Conservation (phyloP, 192 early-diverging fungal genomes). For the Thoreauomyces humboldtii region DNA sequence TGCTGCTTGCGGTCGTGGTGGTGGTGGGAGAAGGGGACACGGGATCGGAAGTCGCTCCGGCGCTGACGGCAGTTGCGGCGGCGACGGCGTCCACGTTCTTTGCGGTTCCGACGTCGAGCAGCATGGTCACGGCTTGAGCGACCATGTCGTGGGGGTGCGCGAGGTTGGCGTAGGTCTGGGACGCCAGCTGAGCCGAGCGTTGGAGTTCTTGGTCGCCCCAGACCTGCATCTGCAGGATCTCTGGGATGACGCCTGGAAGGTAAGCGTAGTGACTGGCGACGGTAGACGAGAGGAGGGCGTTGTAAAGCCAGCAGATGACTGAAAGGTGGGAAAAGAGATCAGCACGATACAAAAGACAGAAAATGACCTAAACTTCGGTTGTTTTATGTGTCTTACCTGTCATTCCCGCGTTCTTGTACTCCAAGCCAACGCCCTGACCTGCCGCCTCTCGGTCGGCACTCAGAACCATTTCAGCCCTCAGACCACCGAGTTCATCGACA, state of each 20-base stretch:
- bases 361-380: too few relatives aligned
- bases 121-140: slow-evolving; percentile 48
- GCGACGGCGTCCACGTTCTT: slow-evolving; percentile 4
- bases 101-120: slow-evolving; percentile 45
- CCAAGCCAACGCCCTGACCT: slow-evolving; percentile 19
- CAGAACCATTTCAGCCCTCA: background rate
- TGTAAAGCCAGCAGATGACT: slow-evolving; percentile 69
- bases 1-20: background rate
- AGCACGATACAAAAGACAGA: background rate
- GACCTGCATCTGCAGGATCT: slow-evolving; percentile 70
- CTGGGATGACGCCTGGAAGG: slow-evolving; percentile 48
- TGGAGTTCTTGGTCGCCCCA: slow-evolving; percentile 72
- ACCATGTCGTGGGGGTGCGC: slow-evolving; percentile 56
- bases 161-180: slow-evolving; percentile 50
- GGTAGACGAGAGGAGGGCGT: slow-evolving; percentile 51
- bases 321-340: slow-evolving; percentile 6
- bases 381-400: slow-evolving; percentile 69
- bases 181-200: slow-evolving; percentile 47
- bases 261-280: slow-evolving; percentile 59
- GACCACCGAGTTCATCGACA: background rate
- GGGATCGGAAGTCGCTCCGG: background rate
- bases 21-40: background rate
- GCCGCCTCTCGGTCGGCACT: background rate
- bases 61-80: background rate
- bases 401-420: slow-evolving; percentile 75